These are phyloP conservation scores for Ustilago tritici DNA, from an alignment of 1,284 basidiomycete species.

Conservation along the genomic window DNA sequence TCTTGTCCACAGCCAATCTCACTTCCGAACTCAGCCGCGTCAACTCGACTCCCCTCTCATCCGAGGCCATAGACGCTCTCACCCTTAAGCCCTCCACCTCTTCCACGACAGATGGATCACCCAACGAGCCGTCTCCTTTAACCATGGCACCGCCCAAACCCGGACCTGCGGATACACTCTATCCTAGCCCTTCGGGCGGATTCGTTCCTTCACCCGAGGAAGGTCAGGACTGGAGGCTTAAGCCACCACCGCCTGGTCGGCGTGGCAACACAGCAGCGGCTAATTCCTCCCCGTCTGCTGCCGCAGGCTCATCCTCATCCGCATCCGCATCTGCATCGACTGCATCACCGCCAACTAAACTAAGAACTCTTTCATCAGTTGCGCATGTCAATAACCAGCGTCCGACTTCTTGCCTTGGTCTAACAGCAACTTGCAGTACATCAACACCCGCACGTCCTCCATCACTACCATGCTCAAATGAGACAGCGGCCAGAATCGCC, in stretches of 20 bases:
- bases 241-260: slow-evolving; percentile 50
- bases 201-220: slow-evolving; percentile 58
- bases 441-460: slow-evolving; percentile 42
- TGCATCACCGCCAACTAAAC: slow-evolving; percentile 4
- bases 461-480: slow-evolving; percentile 36
- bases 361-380: slow-evolving; percentile 16
- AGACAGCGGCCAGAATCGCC: slow-evolving; percentile 51
- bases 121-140: slow-evolving; percentile 25
- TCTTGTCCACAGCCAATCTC: slow-evolving; percentile 31
- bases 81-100: slow-evolving; percentile 20
- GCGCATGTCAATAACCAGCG: slow-evolving; percentile 17
- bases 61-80: slow-evolving; percentile 30
- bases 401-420: slow-evolving; percentile 14
- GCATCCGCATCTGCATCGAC: slow-evolving; percentile 8
- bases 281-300: slow-evolving; percentile 1
- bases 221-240: slow-evolving; percentile 57
- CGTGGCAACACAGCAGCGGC: slow-evolving; percentile 5
- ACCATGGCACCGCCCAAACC: slow-evolving; percentile 54
- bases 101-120: slow-evolving; percentile 12
- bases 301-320: not conserved
- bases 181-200: slow-evolving; percentile 54
- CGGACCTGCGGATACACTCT: slow-evolving; percentile 52
- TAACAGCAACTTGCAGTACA: slow-evolving; percentile 14
- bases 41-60: slow-evolving; percentile 45
- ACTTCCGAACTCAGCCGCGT: slow-evolving; percentile 44